Percentiles rank a stretch among this genome's conserved stretches.
phyloP scores from a whole-genome alignment of 345 rosid genomes.

The Rhodomyrtus tomentosa region DNA sequence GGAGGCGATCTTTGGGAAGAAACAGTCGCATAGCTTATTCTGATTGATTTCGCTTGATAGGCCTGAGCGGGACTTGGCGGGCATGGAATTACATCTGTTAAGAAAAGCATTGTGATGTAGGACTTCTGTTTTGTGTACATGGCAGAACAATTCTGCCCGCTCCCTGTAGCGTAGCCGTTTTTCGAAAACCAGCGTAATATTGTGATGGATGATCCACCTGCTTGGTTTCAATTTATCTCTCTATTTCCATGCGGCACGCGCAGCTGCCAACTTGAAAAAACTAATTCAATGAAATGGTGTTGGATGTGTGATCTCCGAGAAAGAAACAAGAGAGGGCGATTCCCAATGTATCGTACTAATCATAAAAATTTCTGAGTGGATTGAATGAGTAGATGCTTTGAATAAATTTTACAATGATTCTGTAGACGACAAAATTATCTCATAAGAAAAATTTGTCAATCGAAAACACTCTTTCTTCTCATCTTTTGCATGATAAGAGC shows the following conservation, averaged over 20 bases:
- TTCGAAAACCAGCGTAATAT: background rate
- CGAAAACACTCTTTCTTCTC: background rate
- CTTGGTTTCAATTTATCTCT: background rate
- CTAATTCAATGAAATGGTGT: background rate
- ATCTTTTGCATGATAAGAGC: background rate
- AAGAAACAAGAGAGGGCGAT: background rate
- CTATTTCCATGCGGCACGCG: background rate
- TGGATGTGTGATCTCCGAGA: background rate
- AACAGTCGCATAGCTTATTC: conserved; percentile 21
- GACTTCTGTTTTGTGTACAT: background rate
- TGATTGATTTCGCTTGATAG: background rate
- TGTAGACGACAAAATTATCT: background rate
- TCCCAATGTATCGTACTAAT: background rate
- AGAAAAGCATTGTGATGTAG: background rate
- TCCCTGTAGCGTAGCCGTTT: background rate
- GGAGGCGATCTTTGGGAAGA: conserved; percentile 69
- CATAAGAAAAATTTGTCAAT: background rate
- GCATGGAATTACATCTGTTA: background rate
- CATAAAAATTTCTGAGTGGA: background rate
- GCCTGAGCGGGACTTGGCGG: background rate
- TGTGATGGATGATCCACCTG: background rate
- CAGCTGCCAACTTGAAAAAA: background rate
- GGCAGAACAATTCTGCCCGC: background rate
- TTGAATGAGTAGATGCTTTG: background rate
- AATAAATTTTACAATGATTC: background rate